Evolutionary conservation across 805 yeast genomes (phyloP).

Genomic region (Kodamaea fukazawae): DNA sequence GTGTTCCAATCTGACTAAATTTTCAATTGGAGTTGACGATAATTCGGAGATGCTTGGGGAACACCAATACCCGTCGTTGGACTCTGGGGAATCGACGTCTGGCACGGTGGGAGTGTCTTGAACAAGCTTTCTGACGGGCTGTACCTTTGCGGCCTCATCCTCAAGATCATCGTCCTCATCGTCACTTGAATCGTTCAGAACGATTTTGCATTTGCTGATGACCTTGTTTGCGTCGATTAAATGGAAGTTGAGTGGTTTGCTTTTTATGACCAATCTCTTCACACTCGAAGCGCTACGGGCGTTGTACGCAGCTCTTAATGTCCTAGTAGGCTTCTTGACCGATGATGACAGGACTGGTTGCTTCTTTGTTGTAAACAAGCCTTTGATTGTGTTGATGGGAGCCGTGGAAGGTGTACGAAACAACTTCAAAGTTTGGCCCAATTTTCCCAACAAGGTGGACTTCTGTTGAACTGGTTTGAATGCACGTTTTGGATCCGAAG

Average conservation of each 20-base stretch:
- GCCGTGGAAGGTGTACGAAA: slow-evolving; percentile 22
- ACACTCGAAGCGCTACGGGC: slow-evolving; percentile 24
- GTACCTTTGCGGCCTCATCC: slow-evolving; percentile 13
- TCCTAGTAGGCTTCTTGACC: slow-evolving; percentile 2
- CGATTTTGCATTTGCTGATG: slow-evolving; percentile 31
- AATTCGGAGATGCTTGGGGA: slow-evolving; percentile 60
- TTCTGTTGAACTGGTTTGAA: slow-evolving; percentile 18
- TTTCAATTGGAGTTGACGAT: slow-evolving; percentile 39
- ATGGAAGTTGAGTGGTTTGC: slow-evolving; percentile 41
- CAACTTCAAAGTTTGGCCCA: slow-evolving; percentile 35
- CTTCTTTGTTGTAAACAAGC: slow-evolving; percentile 31
- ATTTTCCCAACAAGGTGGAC: slow-evolving; percentile 27
- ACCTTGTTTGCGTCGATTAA: slow-evolving; percentile 42
- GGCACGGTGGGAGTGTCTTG: slow-evolving; percentile 3
- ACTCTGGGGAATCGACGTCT: slow-evolving; percentile 7
- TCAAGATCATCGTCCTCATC: slow-evolving; percentile 23
- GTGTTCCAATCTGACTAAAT: slow-evolving; percentile 54
- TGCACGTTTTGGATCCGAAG: slow-evolving; percentile 16
- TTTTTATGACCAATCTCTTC: slow-evolving; percentile 36
- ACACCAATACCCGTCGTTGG: slow-evolving; percentile 61
- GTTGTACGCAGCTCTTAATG: slow-evolving; percentile 12
- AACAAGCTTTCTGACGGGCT: slow-evolving; percentile 5
- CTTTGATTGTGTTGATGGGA: slow-evolving; percentile 20
- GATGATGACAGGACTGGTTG: slow-evolving; percentile 1
- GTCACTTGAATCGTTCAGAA: slow-evolving; percentile 19